phyloP scores from a whole-genome alignment of 1,284 basidiomycete genomes.

The Leccinum subspadiceum region DNA sequence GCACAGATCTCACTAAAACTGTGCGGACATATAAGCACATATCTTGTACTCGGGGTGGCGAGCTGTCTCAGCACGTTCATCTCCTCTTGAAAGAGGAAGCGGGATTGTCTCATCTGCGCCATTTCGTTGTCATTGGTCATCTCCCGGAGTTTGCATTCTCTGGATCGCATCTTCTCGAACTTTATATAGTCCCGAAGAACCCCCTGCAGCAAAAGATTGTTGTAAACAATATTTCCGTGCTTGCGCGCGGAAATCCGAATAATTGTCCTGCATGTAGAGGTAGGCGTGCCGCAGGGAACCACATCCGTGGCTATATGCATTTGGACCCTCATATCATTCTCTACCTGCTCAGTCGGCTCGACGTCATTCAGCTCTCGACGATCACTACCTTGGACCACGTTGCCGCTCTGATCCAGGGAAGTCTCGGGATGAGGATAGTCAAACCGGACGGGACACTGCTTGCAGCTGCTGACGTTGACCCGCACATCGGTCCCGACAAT shows the following conservation, averaged over 20 bases:
- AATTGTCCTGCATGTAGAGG: constrained; percentile 13
- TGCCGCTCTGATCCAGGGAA: constrained; percentile 4
- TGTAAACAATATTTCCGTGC: constrained; percentile 16
- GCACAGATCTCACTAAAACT: not conserved
- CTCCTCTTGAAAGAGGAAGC: constrained; percentile 10
- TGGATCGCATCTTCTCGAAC: constrained; percentile 22
- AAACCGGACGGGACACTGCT: constrained; percentile 15
- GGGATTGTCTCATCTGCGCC: not conserved
- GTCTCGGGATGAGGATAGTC: constrained; percentile 15
- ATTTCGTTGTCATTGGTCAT: constrained; percentile 1
- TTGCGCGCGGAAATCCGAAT: constrained; percentile 8
- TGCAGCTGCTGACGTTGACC: constrained; percentile 5
- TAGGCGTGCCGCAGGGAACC: constrained; percentile 12
- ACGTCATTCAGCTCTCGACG: not conserved
- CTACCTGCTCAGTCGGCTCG: constrained; percentile 6
- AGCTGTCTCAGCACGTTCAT: not conserved
- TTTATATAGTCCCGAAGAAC: constrained; percentile 10
- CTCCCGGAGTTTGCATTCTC: constrained; percentile 20
- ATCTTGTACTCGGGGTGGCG: not conserved
- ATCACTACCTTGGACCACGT: constrained; percentile 9
- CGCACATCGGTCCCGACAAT: not conserved
- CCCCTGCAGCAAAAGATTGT: not conserved
- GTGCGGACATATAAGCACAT: not conserved
- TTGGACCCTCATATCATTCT: constrained; percentile 19
- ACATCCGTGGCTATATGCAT: constrained; percentile 16